Evolutionary conservation across 1,139 yeast genomes (phyloP), one percentile per base, ranked within the genome.

Genomic region (Yamadazyma epiphylla): DNA sequence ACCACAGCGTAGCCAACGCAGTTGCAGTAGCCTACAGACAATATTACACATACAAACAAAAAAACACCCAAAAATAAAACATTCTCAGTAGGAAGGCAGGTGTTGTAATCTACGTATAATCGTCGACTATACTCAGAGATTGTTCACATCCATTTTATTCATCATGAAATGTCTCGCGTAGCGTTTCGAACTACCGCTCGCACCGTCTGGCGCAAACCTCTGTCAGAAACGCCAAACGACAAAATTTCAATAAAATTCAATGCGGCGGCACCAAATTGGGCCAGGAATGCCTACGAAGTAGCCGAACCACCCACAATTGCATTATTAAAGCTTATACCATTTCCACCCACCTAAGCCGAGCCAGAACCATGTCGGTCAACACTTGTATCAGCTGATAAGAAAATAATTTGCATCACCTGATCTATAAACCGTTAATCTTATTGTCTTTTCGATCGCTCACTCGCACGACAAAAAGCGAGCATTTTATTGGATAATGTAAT

Each of bases 131-230:
- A 59, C 71, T 67, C 73, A 67, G 74, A 66, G 73, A 67, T 67
- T 67, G 74, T 67, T 67, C 74, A 67, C 73, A 67, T 66, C 73
- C 72, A 49, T 66, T 54, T 64, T 62, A 45, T 46, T 66, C 72
- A 65, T 66, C 73, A 67, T 51, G 35, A 47, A 51, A 34, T 28
- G 30, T 24, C n/a, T 47, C 43, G 10, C 10, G 10, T 10, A 10
- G 7, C 20, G 10, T 7, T 17, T 17, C 20, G 20, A 17, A 7
- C 20, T 10, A 7, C 10, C 20, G 20, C 20, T 10, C 20, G 19
- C 28, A 35, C 38, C 37, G 37, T 30, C 37, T 27, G 21, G 25
- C 17, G 24, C 22, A 5, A 30, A 15, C 21, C 6, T 15, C 13
- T 21, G 26, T n/a, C 38, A 25, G 24, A 6, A 28, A 21, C 30